phyloP scores from a whole-genome alignment of 805 yeast species.

The Ogataea parapolymorpha region DNA sequence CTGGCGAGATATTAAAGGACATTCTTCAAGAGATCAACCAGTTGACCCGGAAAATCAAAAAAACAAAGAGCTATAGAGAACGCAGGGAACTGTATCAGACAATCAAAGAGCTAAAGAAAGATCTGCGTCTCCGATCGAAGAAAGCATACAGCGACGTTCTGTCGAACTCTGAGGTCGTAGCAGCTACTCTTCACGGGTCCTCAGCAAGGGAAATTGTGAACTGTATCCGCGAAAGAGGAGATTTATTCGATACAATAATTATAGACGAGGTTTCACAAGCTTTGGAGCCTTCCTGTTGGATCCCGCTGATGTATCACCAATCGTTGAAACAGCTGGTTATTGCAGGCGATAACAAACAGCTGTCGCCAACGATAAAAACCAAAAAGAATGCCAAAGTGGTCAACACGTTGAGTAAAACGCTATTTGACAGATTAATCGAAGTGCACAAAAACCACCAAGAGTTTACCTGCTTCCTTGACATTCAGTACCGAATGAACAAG shows the following conservation, averaged over 20 bases:
- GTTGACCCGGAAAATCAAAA: conserved; percentile 40
- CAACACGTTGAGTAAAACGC: conserved; percentile 53
- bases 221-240: conserved; percentile 34
- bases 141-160: conserved; percentile 60
- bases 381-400: conserved; percentile 38
- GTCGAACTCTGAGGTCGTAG: conserved; percentile 60
- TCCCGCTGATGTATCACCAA: conserved; percentile 71
- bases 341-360: conserved; percentile 91
- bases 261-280: conserved; percentile 96
- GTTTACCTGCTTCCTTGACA: conserved; percentile 54
- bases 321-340: conserved; percentile 59
- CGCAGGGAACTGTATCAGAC: conserved; percentile 65
- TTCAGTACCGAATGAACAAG: conserved; percentile 86
- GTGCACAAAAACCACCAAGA: conserved; percentile 43
- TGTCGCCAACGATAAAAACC: conserved; percentile 85
- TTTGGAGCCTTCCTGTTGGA: conserved; percentile 95
- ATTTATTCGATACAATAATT: conserved; percentile 71
- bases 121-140: conserved; percentile 62
- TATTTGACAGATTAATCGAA: conserved; percentile 75
- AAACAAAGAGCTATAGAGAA: conserved; percentile 58
- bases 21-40: conserved; percentile 68
- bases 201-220: conserved; percentile 67
- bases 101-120: conserved; percentile 66
- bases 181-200: conserved; percentile 86
- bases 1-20: conserved; percentile 61